Evolutionary conservation across 2,329 filamentous ascomycete species (phyloP).

Genomic region (Nemania serpens): DNA sequence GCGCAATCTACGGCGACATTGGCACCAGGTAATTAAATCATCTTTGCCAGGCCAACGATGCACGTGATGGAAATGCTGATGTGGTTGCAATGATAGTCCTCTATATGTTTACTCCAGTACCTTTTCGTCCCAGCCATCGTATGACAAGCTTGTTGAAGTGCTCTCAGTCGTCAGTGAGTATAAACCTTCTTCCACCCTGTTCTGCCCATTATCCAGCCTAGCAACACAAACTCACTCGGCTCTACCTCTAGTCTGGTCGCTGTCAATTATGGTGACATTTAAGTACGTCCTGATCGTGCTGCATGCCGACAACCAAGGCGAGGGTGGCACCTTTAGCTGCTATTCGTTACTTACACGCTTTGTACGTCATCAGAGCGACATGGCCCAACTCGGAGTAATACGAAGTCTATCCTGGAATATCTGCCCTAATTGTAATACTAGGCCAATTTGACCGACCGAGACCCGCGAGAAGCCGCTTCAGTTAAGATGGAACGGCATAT

Average conservation of each 20-base stretch:
- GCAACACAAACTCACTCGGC: background rate
- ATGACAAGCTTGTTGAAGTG: constrained; percentile 65
- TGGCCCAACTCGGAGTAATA: background rate
- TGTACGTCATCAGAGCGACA: constrained; percentile 41
- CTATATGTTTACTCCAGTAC: constrained; percentile 74
- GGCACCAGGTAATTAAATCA: constrained; percentile 48
- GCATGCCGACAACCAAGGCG: constrained; percentile 70
- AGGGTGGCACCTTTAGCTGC: constrained; percentile 71
- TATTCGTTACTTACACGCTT: constrained; percentile 68
- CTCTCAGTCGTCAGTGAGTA: constrained; percentile 62
- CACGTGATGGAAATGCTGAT: background rate
- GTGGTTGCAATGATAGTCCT: constrained; percentile 49
- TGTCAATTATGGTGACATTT: constrained; percentile 70
- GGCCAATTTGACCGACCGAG: constrained; percentile 63
- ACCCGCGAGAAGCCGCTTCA: constrained; percentile 60
- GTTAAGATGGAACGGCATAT: constrained; percentile 63
- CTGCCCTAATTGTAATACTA: constrained; percentile 30
- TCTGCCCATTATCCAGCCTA: too few relatives aligned
- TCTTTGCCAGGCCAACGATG: background rate
- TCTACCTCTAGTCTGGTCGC: constrained; percentile 59
- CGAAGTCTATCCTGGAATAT: background rate
- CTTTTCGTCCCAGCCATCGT: constrained; percentile 59
- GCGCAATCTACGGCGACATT: constrained; percentile 73
- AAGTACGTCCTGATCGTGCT: constrained; percentile 72
- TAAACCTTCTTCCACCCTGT: background rate